Base-by-base conservation (phyloP, 768 basidiomycete species). In the Xerocomus brunneocitrinus region DNA sequence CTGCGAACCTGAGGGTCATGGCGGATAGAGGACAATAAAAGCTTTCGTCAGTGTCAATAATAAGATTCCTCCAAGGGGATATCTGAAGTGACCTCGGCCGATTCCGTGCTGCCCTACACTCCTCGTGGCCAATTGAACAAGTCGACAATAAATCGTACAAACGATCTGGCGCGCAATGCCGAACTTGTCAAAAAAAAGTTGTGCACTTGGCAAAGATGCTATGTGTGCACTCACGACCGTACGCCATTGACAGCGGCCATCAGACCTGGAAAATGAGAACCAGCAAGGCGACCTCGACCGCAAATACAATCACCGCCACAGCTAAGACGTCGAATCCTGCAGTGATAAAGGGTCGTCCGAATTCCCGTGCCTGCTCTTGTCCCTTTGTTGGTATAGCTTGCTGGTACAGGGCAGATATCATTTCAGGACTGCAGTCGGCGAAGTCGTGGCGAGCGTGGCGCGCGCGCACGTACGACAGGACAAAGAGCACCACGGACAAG, bases 331-430 rank as follows among this genome's bases (percentile, higher is more conserved):
- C 80, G 77, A 85, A 80, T n/a, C 91, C 91, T 6, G 89, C 86
- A 0, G 90, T 90, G 16, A 84, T 66, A 63, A 92, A 92, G 1
- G 88, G 87, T 12, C 87, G 75, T 0, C 91, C 91, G 62, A 84
- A 89, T 8, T 85, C 74, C 1, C 85, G 77, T 43, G 74, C 76
- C 30, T 75, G 73, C 52, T 83, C 78, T 60, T 85, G 83, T 0
- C 85, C 87, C 28, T 77, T 74, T 1, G 85, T 85, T 48, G 75
- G 73, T 5, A 82, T 71, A 5, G 79, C 78, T 8, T 58, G 54
- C 25, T 64, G 62, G 55, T 75, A 63, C 8, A 63, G 56, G 12
- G 67, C 62, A 10, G 50, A 44, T 47, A 59, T 47, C 30, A 57
- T 52, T 40, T 76, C 52, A 73, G 75, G 52, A 12, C 70, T 62